phyloP scores from a whole-genome alignment of 805 yeast genomes.

The Candida jianshihensis region DNA sequence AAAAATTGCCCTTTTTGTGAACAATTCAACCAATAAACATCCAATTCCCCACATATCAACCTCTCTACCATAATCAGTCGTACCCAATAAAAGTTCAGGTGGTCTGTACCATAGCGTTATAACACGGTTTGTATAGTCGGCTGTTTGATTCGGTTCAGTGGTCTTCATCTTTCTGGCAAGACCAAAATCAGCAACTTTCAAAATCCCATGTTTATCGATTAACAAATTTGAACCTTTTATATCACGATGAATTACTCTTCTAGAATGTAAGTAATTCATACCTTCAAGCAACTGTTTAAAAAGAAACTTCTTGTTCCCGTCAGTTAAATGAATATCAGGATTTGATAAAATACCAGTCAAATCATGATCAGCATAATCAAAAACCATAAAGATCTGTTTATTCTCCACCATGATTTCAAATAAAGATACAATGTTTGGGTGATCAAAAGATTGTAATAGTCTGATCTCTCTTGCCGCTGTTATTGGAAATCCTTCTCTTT shows the following conservation, averaged over 20 bases:
- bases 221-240: constrained; percentile 77
- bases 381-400: constrained; percentile 74
- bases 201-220: constrained; percentile 51
- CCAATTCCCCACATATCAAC: constrained; percentile 98
- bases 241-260: constrained; percentile 70
- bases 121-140: constrained; percentile 90
- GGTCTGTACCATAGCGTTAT: constrained; percentile 98
- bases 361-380: constrained; percentile 92
- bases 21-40: constrained; percentile 78
- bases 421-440: constrained; percentile 73
- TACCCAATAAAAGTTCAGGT: constrained; percentile 85
- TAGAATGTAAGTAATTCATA: constrained; percentile 59
- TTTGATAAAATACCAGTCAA: constrained; percentile 81
- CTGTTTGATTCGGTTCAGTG: constrained; percentile 41
- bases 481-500: constrained; percentile 92
- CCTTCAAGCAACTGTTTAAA: constrained; percentile 64
- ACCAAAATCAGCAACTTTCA: constrained; percentile 79
- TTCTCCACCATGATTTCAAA: constrained; percentile 84
- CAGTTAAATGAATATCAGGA: constrained; percentile 54
- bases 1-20: constrained; percentile 67
- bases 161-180: constrained; percentile 70
- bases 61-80: constrained; percentile 83
- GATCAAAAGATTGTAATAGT: constrained; percentile 74
- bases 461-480: constrained; percentile 92
- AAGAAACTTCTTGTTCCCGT: constrained; percentile 59